Percentiles rank a stretch among this genome's conserved stretches.
phyloP scores from a whole-genome alignment of 2,329 filamentous ascomycete species.

The Pestalotiopsis sp. region DNA sequence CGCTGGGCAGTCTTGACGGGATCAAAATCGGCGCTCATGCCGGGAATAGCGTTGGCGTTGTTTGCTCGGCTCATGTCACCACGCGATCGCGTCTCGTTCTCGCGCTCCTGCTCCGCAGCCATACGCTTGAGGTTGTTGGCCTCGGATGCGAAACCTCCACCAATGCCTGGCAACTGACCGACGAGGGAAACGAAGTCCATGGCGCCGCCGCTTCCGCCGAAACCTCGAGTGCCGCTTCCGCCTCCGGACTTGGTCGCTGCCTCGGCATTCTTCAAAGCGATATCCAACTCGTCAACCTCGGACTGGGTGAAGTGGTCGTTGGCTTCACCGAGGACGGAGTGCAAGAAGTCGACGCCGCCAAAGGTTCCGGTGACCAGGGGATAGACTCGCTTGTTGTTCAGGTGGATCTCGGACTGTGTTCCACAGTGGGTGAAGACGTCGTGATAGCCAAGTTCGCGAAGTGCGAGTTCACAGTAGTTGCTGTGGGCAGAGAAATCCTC shows the following conservation, averaged over 20 bases:
- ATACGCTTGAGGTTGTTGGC: constrained; percentile 66
- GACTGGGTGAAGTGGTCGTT: constrained; percentile 85
- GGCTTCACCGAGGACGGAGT: constrained; percentile 76
- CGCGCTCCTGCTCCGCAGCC: constrained; percentile 61
- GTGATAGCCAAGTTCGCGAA: constrained; percentile 70
- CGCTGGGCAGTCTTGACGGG: constrained; percentile 74
- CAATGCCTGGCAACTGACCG: constrained; percentile 72
- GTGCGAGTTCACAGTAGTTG: constrained; percentile 79
- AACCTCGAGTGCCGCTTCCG: constrained; percentile 38
- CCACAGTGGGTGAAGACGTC: constrained; percentile 77
- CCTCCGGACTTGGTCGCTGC: constrained; percentile 41
- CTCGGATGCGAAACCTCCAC: constrained; percentile 66
- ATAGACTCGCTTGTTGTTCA: constrained; percentile 68
- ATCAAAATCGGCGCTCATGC: constrained; percentile 77
- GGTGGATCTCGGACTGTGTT: constrained; percentile 62
- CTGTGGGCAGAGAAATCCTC: constrained; percentile 82
- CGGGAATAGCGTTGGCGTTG: constrained; percentile 62
- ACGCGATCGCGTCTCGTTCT: constrained; percentile 30
- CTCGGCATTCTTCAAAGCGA: constrained; percentile 71
- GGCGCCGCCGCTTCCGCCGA: constrained; percentile 41
- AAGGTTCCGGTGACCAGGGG: constrained; percentile 77
- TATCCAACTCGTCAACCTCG: constrained; percentile 79
- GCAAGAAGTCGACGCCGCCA: constrained; percentile 81
- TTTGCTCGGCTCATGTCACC: constrained; percentile 43
- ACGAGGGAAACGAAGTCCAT: constrained; percentile 72